Conservation (phyloP, 768 basidiomycete genomes). For the Boletus vinaceobasis region DNA sequence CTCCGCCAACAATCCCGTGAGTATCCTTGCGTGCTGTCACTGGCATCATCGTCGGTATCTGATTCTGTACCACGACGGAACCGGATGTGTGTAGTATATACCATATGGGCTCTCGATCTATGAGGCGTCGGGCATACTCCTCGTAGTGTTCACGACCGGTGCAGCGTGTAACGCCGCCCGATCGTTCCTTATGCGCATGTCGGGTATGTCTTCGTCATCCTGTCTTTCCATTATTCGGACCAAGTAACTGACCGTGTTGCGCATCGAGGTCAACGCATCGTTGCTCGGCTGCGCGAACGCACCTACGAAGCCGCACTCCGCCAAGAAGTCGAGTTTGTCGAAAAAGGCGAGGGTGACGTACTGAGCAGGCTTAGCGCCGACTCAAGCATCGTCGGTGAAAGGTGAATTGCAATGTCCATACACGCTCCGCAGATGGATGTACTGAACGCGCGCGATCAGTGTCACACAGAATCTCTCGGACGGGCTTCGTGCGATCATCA, state of each 20-base stretch:
- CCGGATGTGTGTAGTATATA: conserved; percentile 48
- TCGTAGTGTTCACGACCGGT: conserved; percentile 80
- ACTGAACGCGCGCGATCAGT: conserved; percentile 21
- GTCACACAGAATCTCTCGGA: conserved; percentile 80
- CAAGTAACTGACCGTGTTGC: not conserved
- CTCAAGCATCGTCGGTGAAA: conserved; percentile 91
- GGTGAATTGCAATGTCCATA: conserved; percentile 39
- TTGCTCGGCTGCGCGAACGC: conserved; percentile 78
- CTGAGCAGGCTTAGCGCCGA: conserved; percentile 88
- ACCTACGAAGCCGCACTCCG: conserved; percentile 80
- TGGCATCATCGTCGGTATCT: not conserved
- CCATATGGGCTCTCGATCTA: conserved; percentile 78
- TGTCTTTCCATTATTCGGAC: not conserved
- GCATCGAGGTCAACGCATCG: conserved; percentile 72
- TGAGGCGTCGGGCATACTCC: conserved; percentile 71
- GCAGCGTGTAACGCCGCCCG: conserved; percentile 84
- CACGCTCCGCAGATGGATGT: not conserved
- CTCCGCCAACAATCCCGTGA: conserved; percentile 64
- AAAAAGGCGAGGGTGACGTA: conserved; percentile 90
- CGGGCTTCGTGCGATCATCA: conserved; percentile 79
- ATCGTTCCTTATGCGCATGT: conserved; percentile 80
- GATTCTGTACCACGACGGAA: not conserved
- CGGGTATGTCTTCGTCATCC: conserved; percentile 45
- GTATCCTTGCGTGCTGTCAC: not conserved
- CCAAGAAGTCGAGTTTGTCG: conserved; percentile 93